A percentile compares a stretch with the other conserved stretches of the same genome.
These are phyloP conservation scores for Calonectria crousiana DNA, from an alignment of 2,329 filamentous ascomycete genomes.

Conservation along the genomic window DNA sequence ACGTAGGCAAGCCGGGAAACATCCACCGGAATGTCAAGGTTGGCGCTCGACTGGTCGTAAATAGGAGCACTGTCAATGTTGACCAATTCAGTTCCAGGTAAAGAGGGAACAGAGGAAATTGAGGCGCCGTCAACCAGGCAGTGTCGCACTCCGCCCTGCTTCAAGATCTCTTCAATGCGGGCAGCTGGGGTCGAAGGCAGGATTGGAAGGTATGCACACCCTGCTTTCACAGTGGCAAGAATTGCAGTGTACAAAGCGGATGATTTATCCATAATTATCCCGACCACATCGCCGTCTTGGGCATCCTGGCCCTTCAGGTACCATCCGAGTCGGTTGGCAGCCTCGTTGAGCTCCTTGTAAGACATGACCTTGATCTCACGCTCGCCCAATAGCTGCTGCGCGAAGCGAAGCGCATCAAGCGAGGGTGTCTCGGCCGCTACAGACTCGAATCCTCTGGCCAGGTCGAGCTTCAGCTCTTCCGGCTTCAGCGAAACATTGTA, in stretches of 20 bases:
- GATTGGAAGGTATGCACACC: conserved; percentile 84
- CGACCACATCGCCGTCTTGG: conserved; percentile 70
- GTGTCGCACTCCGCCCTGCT: conserved; percentile 65
- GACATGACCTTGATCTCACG: conserved; percentile 61
- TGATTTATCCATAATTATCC: conserved; percentile 83
- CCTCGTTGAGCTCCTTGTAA: conserved; percentile 73
- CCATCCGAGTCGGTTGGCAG: conserved; percentile 73
- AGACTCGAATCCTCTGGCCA: conserved; percentile 67
- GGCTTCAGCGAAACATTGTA: conserved; percentile 57
- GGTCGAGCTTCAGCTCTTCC: conserved; percentile 53
- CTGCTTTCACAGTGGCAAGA: conserved; percentile 79
- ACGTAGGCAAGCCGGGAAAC: conserved; percentile 75
- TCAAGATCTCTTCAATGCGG: conserved; percentile 71
- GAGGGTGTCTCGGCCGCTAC: conserved; percentile 62
- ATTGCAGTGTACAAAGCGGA: conserved; percentile 79
- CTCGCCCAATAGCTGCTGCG: conserved; percentile 47
- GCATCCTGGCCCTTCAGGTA: conserved; percentile 63
- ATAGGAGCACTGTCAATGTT: conserved; percentile 49
- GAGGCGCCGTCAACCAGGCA: conserved; percentile 57
- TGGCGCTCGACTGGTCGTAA: conserved; percentile 46
- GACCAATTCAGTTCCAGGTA: conserved; percentile 42
- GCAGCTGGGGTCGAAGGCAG: conserved; percentile 76
- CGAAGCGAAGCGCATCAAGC: conserved; percentile 74
- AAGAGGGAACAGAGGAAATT: conserved; percentile 19
- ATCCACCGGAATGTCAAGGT: conserved; percentile 54